Evolutionary conservation across 208 protist genomes (phyloP), one percentile per base, ranked within the genome.

Genomic region (Leishmania turanica): DNA sequence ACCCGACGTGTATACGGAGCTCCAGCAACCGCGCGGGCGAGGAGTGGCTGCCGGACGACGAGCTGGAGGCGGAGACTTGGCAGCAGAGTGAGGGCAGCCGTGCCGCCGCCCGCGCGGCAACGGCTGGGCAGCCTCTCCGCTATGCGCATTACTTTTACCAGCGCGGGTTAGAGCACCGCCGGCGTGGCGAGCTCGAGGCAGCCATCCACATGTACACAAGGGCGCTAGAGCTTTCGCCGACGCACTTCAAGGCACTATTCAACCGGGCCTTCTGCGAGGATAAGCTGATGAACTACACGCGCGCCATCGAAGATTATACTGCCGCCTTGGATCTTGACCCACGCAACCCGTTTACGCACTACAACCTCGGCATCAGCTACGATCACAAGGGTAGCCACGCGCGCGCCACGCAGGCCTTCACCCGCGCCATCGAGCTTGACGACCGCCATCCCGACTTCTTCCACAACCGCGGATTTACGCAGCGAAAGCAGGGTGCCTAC

Each of bases 341-440:
- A 0, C 62, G 75, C 21, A 98, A 97, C 78, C 92, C 95, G 9
- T 96, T 96, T 77, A 95, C 95, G 53, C 92, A 91, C 83, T 96
- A 98, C 88, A 98, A 98, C 78, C 79, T 97, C 2, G 97, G 96
- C 60, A 97, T 97, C 82, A 91, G 87, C 65, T 89, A 93, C 78
- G 93, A 97, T 72, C 87, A 91, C 76, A 88, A 86, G n/a, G 85
- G 89, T 54, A 82, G 85, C 49, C 64, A 86, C n/a, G 79, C 90
- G 66, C 75, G 82, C 31, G 96, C 95, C 27, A 86, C 97, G 53
- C 78, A 71, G 8, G 83, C 88, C 75, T 98, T 96, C 75, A 87
- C 86, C 24, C 87, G 74, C 54, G 95, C 95, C 42, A 96, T 98
- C 45, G 74, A 89, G 56, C 82, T 96, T 4, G 88, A 97, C 72